phyloP scores from a whole-genome alignment of 2,329 filamentous ascomycete species.

The Graphium sp. region DNA sequence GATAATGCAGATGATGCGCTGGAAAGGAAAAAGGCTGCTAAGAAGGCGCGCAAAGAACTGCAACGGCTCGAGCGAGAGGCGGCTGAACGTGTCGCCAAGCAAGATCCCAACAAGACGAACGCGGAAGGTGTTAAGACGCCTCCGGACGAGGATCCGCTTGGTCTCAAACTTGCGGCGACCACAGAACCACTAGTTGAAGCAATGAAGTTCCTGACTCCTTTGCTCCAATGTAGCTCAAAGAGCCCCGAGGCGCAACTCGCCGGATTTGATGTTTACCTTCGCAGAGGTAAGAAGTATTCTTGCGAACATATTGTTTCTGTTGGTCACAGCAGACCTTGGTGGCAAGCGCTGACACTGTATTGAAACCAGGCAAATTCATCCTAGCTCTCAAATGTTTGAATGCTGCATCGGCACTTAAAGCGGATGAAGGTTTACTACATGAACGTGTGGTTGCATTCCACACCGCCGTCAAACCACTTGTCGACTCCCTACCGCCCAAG shows the following conservation, averaged over 20 bases:
- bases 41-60: constrained; percentile 73
- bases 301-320: neutral
- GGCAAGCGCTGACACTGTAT: neutral
- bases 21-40: constrained; percentile 72
- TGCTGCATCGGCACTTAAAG: constrained; percentile 52
- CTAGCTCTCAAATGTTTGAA: constrained; percentile 77
- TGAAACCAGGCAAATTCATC: constrained; percentile 76
- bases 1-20: constrained; percentile 36
- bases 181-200: constrained; percentile 71
- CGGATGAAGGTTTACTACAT: constrained; percentile 55
- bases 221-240: constrained; percentile 70
- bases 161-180: constrained; percentile 64
- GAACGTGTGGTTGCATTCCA: constrained; percentile 59
- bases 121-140: constrained; percentile 58
- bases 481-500: constrained; percentile 44
- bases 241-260: constrained; percentile 67
- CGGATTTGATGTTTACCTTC: constrained; percentile 80
- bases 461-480: constrained; percentile 36
- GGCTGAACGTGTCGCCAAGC: constrained; percentile 60
- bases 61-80: constrained; percentile 54
- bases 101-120: constrained; percentile 66
- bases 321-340: neutral
- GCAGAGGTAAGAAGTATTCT: constrained; percentile 47
- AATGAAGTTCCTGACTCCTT: constrained; percentile 66
- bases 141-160: constrained; percentile 77